Conservation (phyloP, 2,329 filamentous ascomycete genomes). For the Akanthomyces dipterigenus region DNA sequence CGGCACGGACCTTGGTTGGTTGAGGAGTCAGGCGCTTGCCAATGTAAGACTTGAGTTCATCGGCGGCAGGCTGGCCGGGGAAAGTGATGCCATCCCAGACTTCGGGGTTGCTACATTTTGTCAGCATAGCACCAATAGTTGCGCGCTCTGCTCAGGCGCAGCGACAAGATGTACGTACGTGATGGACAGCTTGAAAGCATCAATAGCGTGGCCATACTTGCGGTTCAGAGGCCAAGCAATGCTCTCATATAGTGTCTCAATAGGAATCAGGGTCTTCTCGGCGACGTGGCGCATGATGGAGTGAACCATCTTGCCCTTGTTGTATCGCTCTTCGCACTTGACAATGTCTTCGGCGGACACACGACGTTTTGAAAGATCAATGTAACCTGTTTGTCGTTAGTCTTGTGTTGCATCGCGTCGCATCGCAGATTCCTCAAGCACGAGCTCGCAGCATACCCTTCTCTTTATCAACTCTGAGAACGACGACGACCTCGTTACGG, state of each 20-base stretch:
- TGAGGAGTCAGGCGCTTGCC: constrained; percentile 94
- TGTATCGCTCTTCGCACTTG: constrained; percentile 98
- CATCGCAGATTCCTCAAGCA: constrained; percentile 12
- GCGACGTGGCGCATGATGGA: constrained; percentile 98
- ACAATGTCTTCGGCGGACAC: constrained; percentile 96
- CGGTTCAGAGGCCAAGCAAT: constrained; percentile 98
- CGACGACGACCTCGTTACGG: constrained; percentile 96
- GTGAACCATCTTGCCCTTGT: constrained; percentile 99
- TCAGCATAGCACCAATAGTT: constrained; percentile 12
- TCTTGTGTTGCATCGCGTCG: constrained; percentile 15
- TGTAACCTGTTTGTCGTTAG: constrained; percentile 56
- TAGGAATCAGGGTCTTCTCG: constrained; percentile 91
- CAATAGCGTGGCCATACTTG: constrained; percentile 92
- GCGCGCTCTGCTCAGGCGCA: neutral
- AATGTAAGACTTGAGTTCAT: constrained; percentile 92
- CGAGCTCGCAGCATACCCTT: constrained; percentile 56
- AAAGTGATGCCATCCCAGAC: constrained; percentile 94
- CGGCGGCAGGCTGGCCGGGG: constrained; percentile 74
- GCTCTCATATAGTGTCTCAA: constrained; percentile 86
- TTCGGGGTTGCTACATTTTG: constrained; percentile 67
- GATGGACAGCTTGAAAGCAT: constrained; percentile 98
- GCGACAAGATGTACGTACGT: constrained; percentile 53
- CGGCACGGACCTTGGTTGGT: constrained; percentile 97
- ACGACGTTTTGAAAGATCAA: constrained; percentile 96
- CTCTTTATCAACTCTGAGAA: constrained; percentile 98